phyloP scores from a whole-genome alignment of 1,284 basidiomycete species.

The Leccinum subrobustum region DNA sequence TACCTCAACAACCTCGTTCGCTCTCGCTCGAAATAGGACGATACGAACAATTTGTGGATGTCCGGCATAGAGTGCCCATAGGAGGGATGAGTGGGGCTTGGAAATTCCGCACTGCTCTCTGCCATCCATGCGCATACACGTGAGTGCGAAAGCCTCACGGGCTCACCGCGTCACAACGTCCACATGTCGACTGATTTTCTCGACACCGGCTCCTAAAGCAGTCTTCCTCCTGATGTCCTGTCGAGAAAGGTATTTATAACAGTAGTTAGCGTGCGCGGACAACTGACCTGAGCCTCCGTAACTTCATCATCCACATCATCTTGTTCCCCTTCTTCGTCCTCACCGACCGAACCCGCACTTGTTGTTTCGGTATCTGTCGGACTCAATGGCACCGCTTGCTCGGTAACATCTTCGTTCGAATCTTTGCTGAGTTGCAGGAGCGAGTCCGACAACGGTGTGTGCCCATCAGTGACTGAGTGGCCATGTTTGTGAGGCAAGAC shows the following conservation, averaged over 20 bases:
- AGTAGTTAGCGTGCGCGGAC: neutral
- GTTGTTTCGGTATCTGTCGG: conserved; percentile 11
- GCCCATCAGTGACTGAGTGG: neutral
- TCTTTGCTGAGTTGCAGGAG: neutral
- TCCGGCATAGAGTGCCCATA: neutral
- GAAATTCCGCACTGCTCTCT: conserved; percentile 10
- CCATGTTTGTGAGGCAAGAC: conserved; percentile 5
- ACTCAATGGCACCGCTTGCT: conserved; percentile 5
- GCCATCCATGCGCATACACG: neutral
- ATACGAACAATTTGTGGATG: neutral
- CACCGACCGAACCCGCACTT: conserved; percentile 9
- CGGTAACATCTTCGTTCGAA: neutral
- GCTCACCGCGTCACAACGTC: conserved; percentile 22
- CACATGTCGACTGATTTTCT: conserved; percentile 65
- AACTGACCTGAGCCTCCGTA: conserved; percentile 41
- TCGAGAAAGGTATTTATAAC: conserved; percentile 18
- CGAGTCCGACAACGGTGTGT: neutral
- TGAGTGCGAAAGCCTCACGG: neutral
- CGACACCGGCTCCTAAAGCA: conserved; percentile 60
- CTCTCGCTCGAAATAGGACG: neutral
- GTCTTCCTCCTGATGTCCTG: conserved; percentile 38
- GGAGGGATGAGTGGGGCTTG: conserved; percentile 3
- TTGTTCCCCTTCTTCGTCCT: conserved; percentile 28
- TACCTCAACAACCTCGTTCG: neutral
- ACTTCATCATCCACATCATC: conserved; percentile 36